phyloP scores from a whole-genome alignment of 2,329 filamentous ascomycete species.

The Diatrype stigma region DNA sequence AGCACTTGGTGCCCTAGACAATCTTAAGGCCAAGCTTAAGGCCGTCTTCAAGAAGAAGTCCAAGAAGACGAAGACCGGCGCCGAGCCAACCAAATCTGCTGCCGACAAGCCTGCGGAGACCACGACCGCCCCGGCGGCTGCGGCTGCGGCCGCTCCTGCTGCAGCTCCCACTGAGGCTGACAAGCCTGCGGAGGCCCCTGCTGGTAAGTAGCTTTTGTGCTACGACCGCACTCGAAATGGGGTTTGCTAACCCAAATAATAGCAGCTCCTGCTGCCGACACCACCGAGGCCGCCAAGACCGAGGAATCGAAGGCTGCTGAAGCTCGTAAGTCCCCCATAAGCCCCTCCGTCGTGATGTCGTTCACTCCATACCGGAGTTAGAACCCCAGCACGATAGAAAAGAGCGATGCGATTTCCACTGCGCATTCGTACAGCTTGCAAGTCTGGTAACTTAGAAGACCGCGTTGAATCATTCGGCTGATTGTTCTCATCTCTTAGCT shows the following conservation, averaged over 20 bases:
- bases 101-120: conserved; percentile 26
- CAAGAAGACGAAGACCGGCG: conserved; percentile 27
- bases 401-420: not conserved
- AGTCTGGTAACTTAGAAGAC: not conserved
- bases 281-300: not conserved
- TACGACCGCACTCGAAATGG: not conserved
- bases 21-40: conserved; percentile 54
- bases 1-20: conserved; percentile 49
- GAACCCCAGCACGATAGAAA: not conserved
- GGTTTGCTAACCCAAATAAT: not conserved
- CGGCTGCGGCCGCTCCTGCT: conserved; percentile 19
- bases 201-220: conserved; percentile 17
- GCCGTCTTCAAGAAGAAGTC: conserved; percentile 47
- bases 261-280: not conserved
- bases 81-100: conserved; percentile 17
- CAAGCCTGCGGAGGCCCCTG: not conserved
- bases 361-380: not conserved
- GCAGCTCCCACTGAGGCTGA: not conserved
- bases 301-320: not conserved
- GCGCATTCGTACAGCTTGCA: not conserved
- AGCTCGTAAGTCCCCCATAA: not conserved
- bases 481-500: conserved; percentile 5
- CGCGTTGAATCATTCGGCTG: conserved; percentile 3
- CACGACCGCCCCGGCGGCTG: conserved; percentile 27
- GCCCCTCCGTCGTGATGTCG: not conserved